Evolutionary conservation across 2,329 filamentous ascomycete species (phyloP).

Genomic region (Paracamarosporium sp.): DNA sequence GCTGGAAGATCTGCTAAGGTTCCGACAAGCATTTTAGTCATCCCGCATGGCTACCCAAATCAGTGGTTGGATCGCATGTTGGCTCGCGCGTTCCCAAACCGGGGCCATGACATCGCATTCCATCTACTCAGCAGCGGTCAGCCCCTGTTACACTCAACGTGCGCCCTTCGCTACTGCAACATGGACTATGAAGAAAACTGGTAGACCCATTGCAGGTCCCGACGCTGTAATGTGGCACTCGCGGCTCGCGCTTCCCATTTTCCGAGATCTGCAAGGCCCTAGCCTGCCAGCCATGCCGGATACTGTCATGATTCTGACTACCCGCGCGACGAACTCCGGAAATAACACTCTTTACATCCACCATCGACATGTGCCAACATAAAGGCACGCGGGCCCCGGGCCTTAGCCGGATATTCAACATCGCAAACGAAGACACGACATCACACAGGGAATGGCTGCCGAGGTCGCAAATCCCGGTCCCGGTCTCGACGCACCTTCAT

Average conservation of each 20-base stretch:
- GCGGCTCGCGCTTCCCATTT: not conserved
- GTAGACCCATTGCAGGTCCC: not conserved
- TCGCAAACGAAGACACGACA: not conserved
- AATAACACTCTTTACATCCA: not conserved
- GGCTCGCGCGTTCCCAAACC: not conserved
- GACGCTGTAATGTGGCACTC: not conserved
- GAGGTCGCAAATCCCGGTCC: not conserved
- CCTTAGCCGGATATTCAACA: not conserved
- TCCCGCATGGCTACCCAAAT: not conserved
- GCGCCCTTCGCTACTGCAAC: not conserved
- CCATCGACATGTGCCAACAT: constrained; percentile 2
- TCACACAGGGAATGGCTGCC: constrained; percentile 6
- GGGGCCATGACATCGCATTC: not conserved
- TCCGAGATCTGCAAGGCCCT: not conserved
- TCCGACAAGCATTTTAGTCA: constrained; percentile 5
- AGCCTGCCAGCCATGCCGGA: not conserved
- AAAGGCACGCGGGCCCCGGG: not conserved
- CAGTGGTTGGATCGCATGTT: not conserved
- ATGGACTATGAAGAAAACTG: not conserved
- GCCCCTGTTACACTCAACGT: no score
- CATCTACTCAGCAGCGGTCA: no score
- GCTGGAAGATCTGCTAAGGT: not conserved
- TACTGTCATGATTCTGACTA: not conserved
- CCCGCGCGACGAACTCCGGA: not conserved
- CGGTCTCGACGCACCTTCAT: constrained; percentile 5